phyloP scores from a whole-genome alignment of 2,329 filamentous ascomycete species.

The Phialemoniopsis sp. region DNA sequence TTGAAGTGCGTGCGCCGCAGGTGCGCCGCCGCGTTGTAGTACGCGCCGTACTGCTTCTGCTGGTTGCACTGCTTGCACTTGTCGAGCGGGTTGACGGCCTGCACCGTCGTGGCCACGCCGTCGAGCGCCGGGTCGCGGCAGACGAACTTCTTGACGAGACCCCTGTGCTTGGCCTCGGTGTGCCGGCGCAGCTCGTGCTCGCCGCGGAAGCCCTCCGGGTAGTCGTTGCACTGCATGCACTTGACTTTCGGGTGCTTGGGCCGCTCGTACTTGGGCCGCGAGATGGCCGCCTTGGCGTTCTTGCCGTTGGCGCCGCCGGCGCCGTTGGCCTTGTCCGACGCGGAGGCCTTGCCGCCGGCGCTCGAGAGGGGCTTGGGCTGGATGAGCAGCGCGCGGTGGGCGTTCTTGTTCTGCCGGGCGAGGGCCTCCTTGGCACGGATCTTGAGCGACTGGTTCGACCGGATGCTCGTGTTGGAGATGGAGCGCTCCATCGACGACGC shows the following conservation, averaged over 20 bases:
- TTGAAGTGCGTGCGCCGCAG: slow-evolving; percentile 86
- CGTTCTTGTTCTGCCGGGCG: slow-evolving; percentile 39
- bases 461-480: slow-evolving; percentile 41
- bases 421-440: slow-evolving; percentile 43
- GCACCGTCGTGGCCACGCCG: slow-evolving; percentile 36
- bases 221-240: slow-evolving; percentile 66
- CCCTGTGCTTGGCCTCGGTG: slow-evolving; percentile 60
- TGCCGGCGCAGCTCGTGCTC: slow-evolving; percentile 78
- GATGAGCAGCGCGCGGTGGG: slow-evolving; percentile 23
- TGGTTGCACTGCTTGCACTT: slow-evolving; percentile 81
- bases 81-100: slow-evolving; percentile 59
- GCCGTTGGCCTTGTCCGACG: slow-evolving; percentile 16
- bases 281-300: slow-evolving; percentile 36
- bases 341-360: too few species aligned
- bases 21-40: slow-evolving; percentile 94
- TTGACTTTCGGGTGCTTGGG: slow-evolving; percentile 68
- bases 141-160: slow-evolving; percentile 49
- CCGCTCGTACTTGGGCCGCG: slow-evolving; percentile 47
- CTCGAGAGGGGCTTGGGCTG: slow-evolving; percentile 46
- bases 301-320: slow-evolving; percentile 6
- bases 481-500: slow-evolving; percentile 33
- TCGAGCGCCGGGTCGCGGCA: slow-evolving; percentile 47
- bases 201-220: slow-evolving; percentile 77
- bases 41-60: slow-evolving; percentile 78
- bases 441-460: slow-evolving; percentile 40